phyloP scores from a whole-genome alignment of 2,329 filamentous ascomycete genomes.

The Dactylellina sp. region DNA sequence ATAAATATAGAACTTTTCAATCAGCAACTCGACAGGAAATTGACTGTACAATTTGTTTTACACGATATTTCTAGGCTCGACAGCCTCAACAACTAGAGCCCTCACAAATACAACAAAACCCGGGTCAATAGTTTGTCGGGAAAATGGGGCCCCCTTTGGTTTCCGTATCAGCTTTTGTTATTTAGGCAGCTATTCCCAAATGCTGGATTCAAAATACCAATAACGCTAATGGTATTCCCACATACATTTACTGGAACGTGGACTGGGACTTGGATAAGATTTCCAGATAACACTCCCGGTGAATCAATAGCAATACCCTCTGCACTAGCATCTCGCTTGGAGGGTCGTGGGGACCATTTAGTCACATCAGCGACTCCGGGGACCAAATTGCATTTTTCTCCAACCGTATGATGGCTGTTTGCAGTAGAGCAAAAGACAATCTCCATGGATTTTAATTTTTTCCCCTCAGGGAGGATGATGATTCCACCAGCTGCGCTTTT shows the following conservation, averaged over 20 bases:
- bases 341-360: background rate
- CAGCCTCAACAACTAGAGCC: too few species aligned
- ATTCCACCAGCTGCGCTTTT: background rate
- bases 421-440: background rate
- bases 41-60: too few species aligned
- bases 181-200: background rate
- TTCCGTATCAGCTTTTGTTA: too few species aligned
- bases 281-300: background rate
- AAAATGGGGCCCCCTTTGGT: too few species aligned
- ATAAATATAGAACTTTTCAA: too few species aligned
- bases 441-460: background rate
- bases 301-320: too few species aligned
- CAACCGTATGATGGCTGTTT: background rate
- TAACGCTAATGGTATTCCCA: constrained; percentile 1
- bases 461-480: background rate
- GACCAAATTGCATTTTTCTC: background rate
- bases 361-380: background rate
- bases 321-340: background rate
- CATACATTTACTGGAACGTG: background rate
- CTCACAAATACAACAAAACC: too few species aligned
- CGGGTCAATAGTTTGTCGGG: too few species aligned
- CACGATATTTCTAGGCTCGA: too few species aligned
- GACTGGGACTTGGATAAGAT: background rate
- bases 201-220: background rate
- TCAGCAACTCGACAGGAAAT: too few species aligned